Percentiles rank a stretch among this genome's conserved stretches.
phyloP scores from a whole-genome alignment of 73 alveolate species.

The Effrenium voratum region DNA sequence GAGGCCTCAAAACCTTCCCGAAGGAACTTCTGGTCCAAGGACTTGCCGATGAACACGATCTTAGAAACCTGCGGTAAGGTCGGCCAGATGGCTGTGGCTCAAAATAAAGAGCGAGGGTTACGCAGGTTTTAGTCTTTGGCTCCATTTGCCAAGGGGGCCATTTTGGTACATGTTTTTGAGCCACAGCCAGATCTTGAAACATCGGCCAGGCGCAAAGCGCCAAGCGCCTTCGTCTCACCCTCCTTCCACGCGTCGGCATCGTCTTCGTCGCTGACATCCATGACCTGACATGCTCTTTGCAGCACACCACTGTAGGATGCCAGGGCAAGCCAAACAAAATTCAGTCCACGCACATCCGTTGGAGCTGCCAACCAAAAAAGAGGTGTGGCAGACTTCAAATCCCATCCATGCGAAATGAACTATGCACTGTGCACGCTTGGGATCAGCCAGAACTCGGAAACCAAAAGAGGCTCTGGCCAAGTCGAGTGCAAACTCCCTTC shows the following conservation, averaged over 20 bases:
- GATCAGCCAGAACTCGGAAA: not conserved
- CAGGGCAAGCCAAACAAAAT: no score
- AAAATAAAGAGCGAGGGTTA: not conserved
- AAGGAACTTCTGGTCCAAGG: conserved; percentile 87
- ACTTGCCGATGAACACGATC: conserved; percentile 88
- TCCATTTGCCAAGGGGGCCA: not conserved
- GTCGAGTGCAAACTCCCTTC: not conserved
- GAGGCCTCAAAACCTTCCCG: conserved; percentile 68
- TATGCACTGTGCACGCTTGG: not conserved
- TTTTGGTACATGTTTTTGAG: no score
- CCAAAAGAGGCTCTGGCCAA: no score
- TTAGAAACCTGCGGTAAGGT: conserved; percentile 30
- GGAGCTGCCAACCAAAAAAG: not conserved
- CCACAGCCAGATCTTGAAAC: not conserved
- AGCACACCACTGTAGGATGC: no score
- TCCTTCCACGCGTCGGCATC: conserved; percentile 78
- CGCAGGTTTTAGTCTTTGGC: no score
- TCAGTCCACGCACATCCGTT: no score
- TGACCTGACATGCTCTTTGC: not conserved
- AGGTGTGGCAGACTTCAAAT: not conserved
- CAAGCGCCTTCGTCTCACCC: conserved; percentile 65
- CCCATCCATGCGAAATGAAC: not conserved
- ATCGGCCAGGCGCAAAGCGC: not conserved
- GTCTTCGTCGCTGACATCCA: conserved; percentile 84
- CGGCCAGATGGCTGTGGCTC: not conserved